These are phyloP conservation scores for Clonostachys byssicola DNA, from an alignment of 2,329 filamentous ascomycete genomes.

Conservation along the genomic window DNA sequence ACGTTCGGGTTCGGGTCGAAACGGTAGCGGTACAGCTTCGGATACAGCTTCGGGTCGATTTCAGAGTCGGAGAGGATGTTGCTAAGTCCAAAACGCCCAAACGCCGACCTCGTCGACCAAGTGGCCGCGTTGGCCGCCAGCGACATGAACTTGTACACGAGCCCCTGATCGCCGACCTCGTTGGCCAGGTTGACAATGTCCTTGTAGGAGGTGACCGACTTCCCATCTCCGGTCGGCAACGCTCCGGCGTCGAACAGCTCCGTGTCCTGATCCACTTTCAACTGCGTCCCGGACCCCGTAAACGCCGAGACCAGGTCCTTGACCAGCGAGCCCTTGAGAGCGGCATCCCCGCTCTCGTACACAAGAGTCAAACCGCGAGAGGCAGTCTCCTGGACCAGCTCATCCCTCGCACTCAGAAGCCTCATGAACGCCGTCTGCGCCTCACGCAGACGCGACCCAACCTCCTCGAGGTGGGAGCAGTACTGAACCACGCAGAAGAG, in stretches of 20 bases:
- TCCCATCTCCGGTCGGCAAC: slow-evolving; percentile 84
- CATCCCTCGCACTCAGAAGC: slow-evolving; percentile 82
- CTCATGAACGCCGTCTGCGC: slow-evolving; percentile 86
- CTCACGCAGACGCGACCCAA: slow-evolving; percentile 71
- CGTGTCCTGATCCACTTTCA: slow-evolving; percentile 86
- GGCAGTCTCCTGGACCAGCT: slow-evolving; percentile 92
- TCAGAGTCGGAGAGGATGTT: slow-evolving; percentile 85
- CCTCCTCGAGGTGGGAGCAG: slow-evolving; percentile 71
- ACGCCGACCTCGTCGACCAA: slow-evolving; percentile 95
- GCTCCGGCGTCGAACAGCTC: slow-evolving; percentile 91
- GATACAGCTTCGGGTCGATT: slow-evolving; percentile 89
- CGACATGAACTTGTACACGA: slow-evolving; percentile 99
- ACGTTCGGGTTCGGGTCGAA: slow-evolving; percentile 96
- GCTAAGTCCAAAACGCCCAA: slow-evolving; percentile 89
- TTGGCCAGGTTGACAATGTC: slow-evolving; percentile 95
- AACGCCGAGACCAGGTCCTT: slow-evolving; percentile 87
- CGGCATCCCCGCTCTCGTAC: slow-evolving; percentile 85
- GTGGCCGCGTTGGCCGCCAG: slow-evolving; percentile 93
- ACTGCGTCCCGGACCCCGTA: slow-evolving; percentile 68
- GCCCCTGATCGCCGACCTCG: slow-evolving; percentile 89
- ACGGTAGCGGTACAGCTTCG: slow-evolving; percentile 88
- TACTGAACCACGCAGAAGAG: slow-evolving; percentile 87
- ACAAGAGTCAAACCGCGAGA: slow-evolving; percentile 88
- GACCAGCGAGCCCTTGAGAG: slow-evolving; percentile 77
- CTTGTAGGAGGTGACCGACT: slow-evolving; percentile 90